These are phyloP conservation scores for Paulownia fortunei DNA, from an alignment of 257 asterid species.

Conservation along the genomic window DNA sequence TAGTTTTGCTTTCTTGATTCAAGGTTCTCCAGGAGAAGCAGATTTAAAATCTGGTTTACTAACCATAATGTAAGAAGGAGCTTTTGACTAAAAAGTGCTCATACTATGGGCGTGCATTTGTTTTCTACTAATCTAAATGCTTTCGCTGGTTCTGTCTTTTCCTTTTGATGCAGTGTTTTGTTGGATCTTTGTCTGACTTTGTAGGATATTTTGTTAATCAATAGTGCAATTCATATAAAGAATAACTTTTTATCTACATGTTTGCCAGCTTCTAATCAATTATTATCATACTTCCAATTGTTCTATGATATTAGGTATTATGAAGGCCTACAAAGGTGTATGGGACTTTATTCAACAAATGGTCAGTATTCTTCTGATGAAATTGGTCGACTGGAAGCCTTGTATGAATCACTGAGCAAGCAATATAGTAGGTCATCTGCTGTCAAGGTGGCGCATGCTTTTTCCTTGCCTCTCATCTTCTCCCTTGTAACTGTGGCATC, in stretches of 20 bases:
- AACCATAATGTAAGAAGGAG: not conserved
- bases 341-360: slow-evolving; percentile 54
- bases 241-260: not conserved
- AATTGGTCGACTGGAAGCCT: slow-evolving; percentile 56
- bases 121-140: not conserved
- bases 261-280: not conserved
- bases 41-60: not conserved
- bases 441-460: slow-evolving; percentile 60
- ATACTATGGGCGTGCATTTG: not conserved
- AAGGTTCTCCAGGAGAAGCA: not conserved
- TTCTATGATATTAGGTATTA: slow-evolving; percentile 56
- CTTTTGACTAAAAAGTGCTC: not conserved
- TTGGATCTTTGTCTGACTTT: not conserved
- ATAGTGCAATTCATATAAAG: not conserved
- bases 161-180: not conserved
- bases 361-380: slow-evolving; percentile 63
- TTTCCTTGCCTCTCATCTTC: not conserved
- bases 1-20: not conserved
- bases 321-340: slow-evolving; percentile 75
- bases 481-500: not conserved
- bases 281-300: not conserved
- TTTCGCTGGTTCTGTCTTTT: not conserved
- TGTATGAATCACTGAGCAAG: slow-evolving; percentile 62
- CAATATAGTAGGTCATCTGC: slow-evolving; percentile 75
- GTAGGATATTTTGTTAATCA: slow-evolving; percentile 15